Conservation (phyloP, 192 early-diverging fungal species). For the Backusella sp. region DNA sequence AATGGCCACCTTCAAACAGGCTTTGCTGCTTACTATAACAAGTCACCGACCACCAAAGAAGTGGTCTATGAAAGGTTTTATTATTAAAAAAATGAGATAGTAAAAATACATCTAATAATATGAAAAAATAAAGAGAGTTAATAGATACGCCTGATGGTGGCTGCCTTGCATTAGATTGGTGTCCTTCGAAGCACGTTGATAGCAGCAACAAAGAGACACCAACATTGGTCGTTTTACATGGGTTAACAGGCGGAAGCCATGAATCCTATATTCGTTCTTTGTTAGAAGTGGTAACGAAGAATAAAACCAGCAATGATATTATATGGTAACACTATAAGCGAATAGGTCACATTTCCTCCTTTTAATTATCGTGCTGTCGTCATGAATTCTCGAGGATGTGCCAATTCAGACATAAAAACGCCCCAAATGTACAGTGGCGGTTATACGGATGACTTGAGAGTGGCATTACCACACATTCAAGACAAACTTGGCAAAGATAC, state of each 20-base stretch:
- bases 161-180: constrained; percentile 86
- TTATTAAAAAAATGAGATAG: constrained; percentile 12
- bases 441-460: constrained; percentile 76
- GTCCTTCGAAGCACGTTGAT: constrained; percentile 54
- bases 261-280: constrained; percentile 86
- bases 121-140: constrained; percentile 31
- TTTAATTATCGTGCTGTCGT: constrained; percentile 76
- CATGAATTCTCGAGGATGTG: constrained; percentile 89
- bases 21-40: constrained; percentile 51
- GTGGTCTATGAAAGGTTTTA: constrained; percentile 64
- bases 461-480: constrained; percentile 57
- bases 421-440: constrained; percentile 81
- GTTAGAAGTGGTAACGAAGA: constrained; percentile 47
- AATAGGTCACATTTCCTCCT: constrained; percentile 41
- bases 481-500: constrained; percentile 50
- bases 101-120: constrained; percentile 9
- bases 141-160: constrained; percentile 79
- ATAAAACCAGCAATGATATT: too few species aligned
- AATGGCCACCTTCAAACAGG: constrained; percentile 81
- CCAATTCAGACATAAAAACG: constrained; percentile 73
- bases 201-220: constrained; percentile 62
- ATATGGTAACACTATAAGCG: not conserved
- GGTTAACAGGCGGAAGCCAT: constrained; percentile 89
- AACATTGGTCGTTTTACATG: constrained; percentile 82
- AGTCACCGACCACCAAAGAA: constrained; percentile 32